Evolutionary conservation across 2,329 filamentous ascomycete genomes (phyloP).

Genomic region (Fusarium succisae): DNA sequence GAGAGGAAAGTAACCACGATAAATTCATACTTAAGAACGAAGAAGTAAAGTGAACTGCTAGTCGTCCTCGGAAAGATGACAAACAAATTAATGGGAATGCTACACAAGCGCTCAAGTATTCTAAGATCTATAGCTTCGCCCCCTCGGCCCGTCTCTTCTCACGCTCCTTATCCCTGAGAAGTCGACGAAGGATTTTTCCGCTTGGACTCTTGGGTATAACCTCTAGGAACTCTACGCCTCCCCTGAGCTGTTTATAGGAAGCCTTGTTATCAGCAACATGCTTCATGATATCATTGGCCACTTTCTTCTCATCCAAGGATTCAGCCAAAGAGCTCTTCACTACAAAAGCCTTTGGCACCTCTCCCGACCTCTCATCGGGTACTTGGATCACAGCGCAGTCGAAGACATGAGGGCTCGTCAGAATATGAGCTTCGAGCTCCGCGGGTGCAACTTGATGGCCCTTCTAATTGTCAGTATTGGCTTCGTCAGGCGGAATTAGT

Average conservation of each 20-base stretch:
- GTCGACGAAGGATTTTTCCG: conserved; percentile 58
- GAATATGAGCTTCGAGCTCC: conserved; percentile 78
- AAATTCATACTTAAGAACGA: no score
- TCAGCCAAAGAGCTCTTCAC: conserved; percentile 55
- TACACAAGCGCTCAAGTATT: neutral
- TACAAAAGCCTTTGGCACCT: conserved; percentile 71
- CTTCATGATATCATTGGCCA: conserved; percentile 60
- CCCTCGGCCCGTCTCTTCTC: neutral
- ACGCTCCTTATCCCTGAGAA: conserved; percentile 1
- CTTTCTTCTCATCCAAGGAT: conserved; percentile 59
- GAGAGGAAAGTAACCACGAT: no score
- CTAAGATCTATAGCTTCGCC: neutral
- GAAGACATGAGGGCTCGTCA: conserved; percentile 73
- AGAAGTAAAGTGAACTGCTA: no score
- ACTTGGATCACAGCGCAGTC: conserved; percentile 81
- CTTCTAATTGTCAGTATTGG: conserved; percentile 47
- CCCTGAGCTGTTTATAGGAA: conserved; percentile 60
- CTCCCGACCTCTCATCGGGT: conserved; percentile 65
- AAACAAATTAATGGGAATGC: no score
- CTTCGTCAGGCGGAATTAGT: rapidly evolving
- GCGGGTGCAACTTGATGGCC: conserved; percentile 82
- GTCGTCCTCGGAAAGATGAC: no score
- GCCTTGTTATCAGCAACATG: conserved; percentile 74
- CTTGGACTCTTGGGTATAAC: conserved; percentile 68
- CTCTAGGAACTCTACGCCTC: conserved; percentile 60